These are phyloP conservation scores for Suillus variegatus DNA, from an alignment of 768 basidiomycete species.

Conservation along the genomic window DNA sequence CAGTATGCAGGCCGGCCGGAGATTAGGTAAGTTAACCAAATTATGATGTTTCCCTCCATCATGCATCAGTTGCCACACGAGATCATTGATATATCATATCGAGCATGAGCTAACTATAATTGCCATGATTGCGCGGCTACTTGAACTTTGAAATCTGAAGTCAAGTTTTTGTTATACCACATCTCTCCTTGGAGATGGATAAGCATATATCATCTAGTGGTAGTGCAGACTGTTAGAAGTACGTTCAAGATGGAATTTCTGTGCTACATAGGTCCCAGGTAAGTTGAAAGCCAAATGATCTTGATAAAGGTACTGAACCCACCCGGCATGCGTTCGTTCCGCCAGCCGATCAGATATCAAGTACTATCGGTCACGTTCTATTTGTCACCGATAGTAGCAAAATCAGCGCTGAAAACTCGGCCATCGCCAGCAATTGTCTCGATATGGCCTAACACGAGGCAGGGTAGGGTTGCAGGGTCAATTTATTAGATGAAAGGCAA, in stretches of 20 bases:
- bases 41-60: not conserved
- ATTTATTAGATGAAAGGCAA: conserved; percentile 15
- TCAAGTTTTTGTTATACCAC: not conserved
- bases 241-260: not conserved
- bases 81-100: not conserved
- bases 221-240: not conserved
- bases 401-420: conserved; percentile 19
- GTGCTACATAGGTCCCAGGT: not conserved
- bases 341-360: not conserved
- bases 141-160: not conserved
- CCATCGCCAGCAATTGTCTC: conserved; percentile 22
- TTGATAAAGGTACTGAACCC: not conserved
- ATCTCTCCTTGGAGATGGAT: not conserved
- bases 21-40: not conserved
- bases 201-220: not conserved
- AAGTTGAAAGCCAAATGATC: not conserved
- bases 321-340: not conserved
- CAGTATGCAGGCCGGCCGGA: not conserved
- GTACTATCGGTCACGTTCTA: too few species aligned
- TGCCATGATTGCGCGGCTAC: not conserved
- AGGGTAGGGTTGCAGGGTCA: conserved; percentile 18
- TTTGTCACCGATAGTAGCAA: not conserved
- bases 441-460: conserved; percentile 37
- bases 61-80: not conserved
- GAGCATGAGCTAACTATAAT: not conserved